Percentiles rank a stretch among this genome's conserved stretches.
phyloP scores from a whole-genome alignment of 78 protist genomes.

The Goniomonas avonlea region DNA sequence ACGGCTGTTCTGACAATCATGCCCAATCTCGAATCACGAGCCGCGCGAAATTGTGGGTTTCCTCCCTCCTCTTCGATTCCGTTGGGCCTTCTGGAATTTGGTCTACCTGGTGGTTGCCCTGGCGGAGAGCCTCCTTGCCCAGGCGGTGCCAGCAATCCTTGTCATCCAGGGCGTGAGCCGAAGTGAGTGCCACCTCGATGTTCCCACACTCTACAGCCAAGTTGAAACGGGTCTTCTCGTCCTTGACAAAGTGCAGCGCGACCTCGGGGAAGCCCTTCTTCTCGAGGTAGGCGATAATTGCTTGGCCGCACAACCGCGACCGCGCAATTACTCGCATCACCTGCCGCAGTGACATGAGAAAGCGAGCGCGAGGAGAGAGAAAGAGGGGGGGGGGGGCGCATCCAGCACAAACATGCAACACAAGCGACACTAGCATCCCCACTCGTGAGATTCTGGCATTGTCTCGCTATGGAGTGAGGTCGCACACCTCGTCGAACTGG shows the following conservation, averaged over 20 bases:
- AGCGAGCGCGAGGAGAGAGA: too few relatives aligned
- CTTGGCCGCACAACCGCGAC: conserved; percentile 61
- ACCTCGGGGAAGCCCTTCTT: conserved; percentile 70
- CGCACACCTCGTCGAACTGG: conserved; percentile 44
- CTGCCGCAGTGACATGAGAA: too few relatives aligned
- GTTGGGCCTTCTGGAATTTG: too few relatives aligned
- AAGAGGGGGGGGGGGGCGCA: too few relatives aligned
- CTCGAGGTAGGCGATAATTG: conserved; percentile 89
- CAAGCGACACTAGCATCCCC: too few relatives aligned
- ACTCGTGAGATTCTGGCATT: too few relatives aligned
- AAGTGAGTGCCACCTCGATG: conserved; percentile 66
- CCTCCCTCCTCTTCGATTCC: too few relatives aligned
- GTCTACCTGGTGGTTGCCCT: conserved; percentile 90
- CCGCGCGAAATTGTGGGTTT: too few relatives aligned
- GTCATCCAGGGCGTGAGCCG: conserved; percentile 69
- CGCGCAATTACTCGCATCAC: background rate
- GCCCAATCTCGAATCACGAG: too few relatives aligned
- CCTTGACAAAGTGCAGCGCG: conserved; percentile 92
- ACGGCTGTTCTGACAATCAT: too few relatives aligned
- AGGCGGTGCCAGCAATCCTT: conserved; percentile 79
- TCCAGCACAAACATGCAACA: too few relatives aligned
- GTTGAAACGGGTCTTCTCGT: conserved; percentile 78
- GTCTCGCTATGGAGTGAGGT: background rate
- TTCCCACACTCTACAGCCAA: conserved; percentile 94
- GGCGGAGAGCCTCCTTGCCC: conserved; percentile 74